Evolutionary conservation across 352 stramenopile genomes (phyloP).

Genomic region (Pythium monospermum): DNA sequence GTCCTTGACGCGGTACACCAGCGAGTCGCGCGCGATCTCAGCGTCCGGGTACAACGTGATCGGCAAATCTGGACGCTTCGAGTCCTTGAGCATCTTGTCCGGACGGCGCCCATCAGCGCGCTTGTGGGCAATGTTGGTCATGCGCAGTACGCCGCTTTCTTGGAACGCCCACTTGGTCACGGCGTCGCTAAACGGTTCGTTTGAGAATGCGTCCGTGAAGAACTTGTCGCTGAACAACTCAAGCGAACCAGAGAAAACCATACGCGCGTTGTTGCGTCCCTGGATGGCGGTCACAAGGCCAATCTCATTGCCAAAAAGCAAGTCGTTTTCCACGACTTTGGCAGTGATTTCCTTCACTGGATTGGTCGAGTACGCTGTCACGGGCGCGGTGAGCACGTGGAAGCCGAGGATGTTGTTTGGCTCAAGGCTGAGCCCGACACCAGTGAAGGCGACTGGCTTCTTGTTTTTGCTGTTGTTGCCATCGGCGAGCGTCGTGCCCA

Average conservation of each 20-base stretch:
- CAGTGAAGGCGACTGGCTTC: conserved; percentile 70
- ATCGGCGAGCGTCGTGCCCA: conserved; percentile 40
- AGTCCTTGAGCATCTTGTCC: conserved; percentile 88
- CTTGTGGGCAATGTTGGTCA: conserved; percentile 84
- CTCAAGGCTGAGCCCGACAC: conserved; percentile 80
- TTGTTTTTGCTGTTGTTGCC: conserved; percentile 28
- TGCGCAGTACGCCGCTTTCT: conserved; percentile 82
- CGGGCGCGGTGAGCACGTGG: conserved; percentile 67
- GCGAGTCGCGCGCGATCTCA: conserved; percentile 75
- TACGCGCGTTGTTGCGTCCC: conserved; percentile 87
- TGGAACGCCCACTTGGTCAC: conserved; percentile 86
- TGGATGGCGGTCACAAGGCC: conserved; percentile 83
- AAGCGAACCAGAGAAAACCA: conserved; percentile 84
- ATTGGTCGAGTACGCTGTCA: conserved; percentile 79
- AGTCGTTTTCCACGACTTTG: conserved; percentile 51
- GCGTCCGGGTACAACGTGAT: conserved; percentile 89
- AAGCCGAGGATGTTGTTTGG: conserved; percentile 82
- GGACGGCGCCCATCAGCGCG: conserved; percentile 74
- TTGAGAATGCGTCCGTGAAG: conserved; percentile 61
- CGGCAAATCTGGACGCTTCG: conserved; percentile 80
- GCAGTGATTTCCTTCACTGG: conserved; percentile 66
- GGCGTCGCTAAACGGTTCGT: conserved; percentile 67
- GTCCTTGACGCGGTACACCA: conserved; percentile 93
- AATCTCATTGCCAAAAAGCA: conserved; percentile 73
- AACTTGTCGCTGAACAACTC: conserved; percentile 89